Conservation (phyloP, 257 asterid species). For the Dorcoceras hygrometricum region DNA sequence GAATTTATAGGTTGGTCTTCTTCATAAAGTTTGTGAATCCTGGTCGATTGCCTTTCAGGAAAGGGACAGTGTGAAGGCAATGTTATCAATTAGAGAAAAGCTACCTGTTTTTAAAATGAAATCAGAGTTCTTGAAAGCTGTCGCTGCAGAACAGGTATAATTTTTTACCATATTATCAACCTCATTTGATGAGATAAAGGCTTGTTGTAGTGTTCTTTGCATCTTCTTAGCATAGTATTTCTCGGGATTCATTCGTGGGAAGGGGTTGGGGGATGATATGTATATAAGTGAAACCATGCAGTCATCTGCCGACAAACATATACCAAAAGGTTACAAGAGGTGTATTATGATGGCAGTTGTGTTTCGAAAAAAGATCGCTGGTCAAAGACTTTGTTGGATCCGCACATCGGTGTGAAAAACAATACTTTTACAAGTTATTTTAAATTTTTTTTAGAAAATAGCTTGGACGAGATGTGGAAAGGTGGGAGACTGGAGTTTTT, state of each 20-base stretch:
- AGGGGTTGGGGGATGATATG: not conserved
- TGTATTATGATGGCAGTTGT: not conserved
- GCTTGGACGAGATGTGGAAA: not conserved
- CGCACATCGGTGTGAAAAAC: not conserved
- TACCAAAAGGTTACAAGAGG: not conserved
- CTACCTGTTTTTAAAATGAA: conserved; percentile 84
- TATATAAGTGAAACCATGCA: not conserved
- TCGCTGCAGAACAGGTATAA: conserved; percentile 71
- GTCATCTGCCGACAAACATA: not conserved
- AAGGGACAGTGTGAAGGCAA: conserved; percentile 56
- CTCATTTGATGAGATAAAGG: too few relatives aligned
- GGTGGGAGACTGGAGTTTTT: not conserved
- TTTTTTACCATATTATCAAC: conserved; percentile 8
- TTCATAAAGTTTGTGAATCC: conserved; percentile 21
- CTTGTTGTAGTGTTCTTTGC: too few relatives aligned
- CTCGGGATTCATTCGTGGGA: not conserved
- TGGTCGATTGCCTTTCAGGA: conserved; percentile 46
- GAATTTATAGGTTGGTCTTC: conserved; percentile 19
- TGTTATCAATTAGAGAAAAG: conserved; percentile 80
- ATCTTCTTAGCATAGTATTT: not conserved
- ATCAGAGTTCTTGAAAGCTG: conserved; percentile 77
- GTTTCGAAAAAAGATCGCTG: not conserved
- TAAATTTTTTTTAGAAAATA: too few relatives aligned
- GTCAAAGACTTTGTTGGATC: not conserved
- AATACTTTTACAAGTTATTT: not conserved